Conservation (phyloP, 2,329 filamentous ascomycete species). For the Pyrenochaeta sp. region DNA sequence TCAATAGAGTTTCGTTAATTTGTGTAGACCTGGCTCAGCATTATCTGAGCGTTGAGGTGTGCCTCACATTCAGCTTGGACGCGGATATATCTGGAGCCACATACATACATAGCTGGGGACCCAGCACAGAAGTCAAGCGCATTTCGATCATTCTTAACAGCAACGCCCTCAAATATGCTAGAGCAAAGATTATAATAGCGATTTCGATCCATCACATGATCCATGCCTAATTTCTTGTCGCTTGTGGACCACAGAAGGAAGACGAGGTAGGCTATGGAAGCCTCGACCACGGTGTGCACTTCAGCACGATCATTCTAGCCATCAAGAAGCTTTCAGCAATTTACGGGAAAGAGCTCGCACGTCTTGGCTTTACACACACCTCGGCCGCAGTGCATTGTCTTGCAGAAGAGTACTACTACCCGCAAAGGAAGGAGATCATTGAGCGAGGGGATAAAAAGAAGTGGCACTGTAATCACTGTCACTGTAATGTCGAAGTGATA, state of each 20-base stretch:
- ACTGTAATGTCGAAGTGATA: slow-evolving; percentile 21
- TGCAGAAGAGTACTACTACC: slow-evolving; percentile 22
- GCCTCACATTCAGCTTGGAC: no score
- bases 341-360: slow-evolving; percentile 36
- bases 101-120: slow-evolving; percentile 40
- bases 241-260: slow-evolving; percentile 49
- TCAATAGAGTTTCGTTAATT: no score
- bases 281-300: slow-evolving; percentile 50
- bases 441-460: slow-evolving; percentile 15
- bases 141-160: slow-evolving; percentile 50
- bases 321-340: slow-evolving; percentile 45
- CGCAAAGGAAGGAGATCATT: neutral
- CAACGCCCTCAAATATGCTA: slow-evolving; percentile 29
- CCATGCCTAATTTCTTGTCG: slow-evolving; percentile 55
- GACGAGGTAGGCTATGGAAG: slow-evolving; percentile 45
- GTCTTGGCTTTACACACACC: slow-evolving; percentile 45
- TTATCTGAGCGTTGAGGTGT: no score
- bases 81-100: slow-evolving; percentile 47
- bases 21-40: no score
- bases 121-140: slow-evolving; percentile 35
- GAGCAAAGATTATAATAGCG: slow-evolving; percentile 47
- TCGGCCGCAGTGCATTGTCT: slow-evolving; percentile 9
- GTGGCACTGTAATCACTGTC: slow-evolving; percentile 40
- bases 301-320: slow-evolving; percentile 51
- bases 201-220: slow-evolving; percentile 57